phyloP scores from a whole-genome alignment of 2,329 filamentous ascomycete species.

The Fusarium musae region DNA sequence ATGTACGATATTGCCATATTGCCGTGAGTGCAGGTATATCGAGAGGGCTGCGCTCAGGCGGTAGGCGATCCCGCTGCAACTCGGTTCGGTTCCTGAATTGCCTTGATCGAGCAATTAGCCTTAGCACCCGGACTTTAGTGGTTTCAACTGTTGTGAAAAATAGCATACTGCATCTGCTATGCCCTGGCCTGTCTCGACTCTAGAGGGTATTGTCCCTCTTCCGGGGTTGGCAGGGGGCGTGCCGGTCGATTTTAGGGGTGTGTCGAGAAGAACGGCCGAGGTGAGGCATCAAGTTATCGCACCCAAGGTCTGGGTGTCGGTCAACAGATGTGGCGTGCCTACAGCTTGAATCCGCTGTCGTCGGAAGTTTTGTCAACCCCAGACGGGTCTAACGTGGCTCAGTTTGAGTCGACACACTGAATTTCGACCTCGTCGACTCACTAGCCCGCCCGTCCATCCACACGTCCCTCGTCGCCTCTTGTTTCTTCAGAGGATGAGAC shows the following conservation, averaged over 20 bases:
- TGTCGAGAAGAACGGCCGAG: constrained; percentile 22
- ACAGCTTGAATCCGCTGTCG: constrained; percentile 36
- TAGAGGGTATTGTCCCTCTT: constrained; percentile 26
- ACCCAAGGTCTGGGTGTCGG: constrained; percentile 23
- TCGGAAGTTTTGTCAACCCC: constrained; percentile 48
- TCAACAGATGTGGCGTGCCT: constrained; percentile 33
- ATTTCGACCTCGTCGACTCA: constrained; percentile 43
- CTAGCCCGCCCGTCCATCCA: constrained; percentile 43
- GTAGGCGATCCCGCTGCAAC: constrained; percentile 41
- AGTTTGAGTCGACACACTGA: constrained; percentile 44
- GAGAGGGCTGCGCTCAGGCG: constrained; percentile 33
- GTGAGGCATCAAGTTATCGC: constrained; percentile 31
- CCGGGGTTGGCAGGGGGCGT: constrained; percentile 31
- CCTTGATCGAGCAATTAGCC: constrained; percentile 37
- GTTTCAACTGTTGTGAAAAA: constrained; percentile 47
- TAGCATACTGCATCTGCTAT: constrained; percentile 40
- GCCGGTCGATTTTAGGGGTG: constrained; percentile 21
- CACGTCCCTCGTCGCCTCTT: constrained; percentile 38
- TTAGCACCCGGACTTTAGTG: constrained; percentile 38
- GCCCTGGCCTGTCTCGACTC: constrained; percentile 27
- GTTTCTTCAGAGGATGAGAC: constrained; percentile 46
- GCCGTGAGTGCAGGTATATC: constrained; percentile 19
- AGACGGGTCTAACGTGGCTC: constrained; percentile 46
- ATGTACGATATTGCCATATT: constrained; percentile 33
- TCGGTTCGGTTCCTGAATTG: constrained; percentile 37